Evolutionary conservation across 75 land plant species (phyloP).

Genomic region (Azolla pinnata): DNA sequence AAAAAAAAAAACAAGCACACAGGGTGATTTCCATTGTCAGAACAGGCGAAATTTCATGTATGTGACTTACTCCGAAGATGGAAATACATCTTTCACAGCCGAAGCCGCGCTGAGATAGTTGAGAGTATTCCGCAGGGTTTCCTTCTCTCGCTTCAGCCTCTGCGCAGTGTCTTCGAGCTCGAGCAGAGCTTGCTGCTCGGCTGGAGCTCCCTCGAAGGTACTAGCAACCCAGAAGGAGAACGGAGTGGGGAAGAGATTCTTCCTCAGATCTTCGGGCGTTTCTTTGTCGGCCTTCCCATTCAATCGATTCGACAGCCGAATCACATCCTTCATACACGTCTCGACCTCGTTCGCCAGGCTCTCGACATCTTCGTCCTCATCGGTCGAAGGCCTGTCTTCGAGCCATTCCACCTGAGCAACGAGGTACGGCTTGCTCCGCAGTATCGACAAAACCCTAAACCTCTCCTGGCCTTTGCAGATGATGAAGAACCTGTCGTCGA

Average conservation of each 20-base stretch:
- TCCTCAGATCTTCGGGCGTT: constrained; percentile 47
- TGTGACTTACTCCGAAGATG: too few relatives aligned
- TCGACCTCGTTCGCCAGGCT: constrained; percentile 75
- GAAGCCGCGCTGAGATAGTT: constrained; percentile 90
- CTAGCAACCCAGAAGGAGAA: constrained; percentile 94
- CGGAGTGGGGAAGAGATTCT: constrained; percentile 76
- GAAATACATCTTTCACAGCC: constrained; percentile 87
- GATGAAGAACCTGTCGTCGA: constrained; percentile 92
- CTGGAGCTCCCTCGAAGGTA: constrained; percentile 88
- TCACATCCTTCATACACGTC: constrained; percentile 81
- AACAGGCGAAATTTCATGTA: too few relatives aligned
- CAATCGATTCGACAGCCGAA: constrained; percentile 64
- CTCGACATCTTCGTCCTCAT: constrained; percentile 51
- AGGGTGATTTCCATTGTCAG: too few relatives aligned
- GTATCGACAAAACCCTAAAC: constrained; percentile 51
- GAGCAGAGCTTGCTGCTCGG: constrained; percentile 90
- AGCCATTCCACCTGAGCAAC: constrained; percentile 87
- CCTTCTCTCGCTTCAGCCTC: constrained; percentile 79
- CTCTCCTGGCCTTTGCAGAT: constrained; percentile 97
- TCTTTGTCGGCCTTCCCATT: constrained; percentile 51
- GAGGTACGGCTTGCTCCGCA: constrained; percentile 69
- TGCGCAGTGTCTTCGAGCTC: constrained; percentile 86
- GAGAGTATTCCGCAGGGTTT: constrained; percentile 73
- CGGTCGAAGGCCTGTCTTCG: constrained; percentile 69
- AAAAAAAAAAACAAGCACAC: too few relatives aligned